Evolutionary conservation across 352 stramenopile genomes (phyloP), one percentile per base, ranked within the genome.

Genomic region (Pythium chondricola): DNA sequence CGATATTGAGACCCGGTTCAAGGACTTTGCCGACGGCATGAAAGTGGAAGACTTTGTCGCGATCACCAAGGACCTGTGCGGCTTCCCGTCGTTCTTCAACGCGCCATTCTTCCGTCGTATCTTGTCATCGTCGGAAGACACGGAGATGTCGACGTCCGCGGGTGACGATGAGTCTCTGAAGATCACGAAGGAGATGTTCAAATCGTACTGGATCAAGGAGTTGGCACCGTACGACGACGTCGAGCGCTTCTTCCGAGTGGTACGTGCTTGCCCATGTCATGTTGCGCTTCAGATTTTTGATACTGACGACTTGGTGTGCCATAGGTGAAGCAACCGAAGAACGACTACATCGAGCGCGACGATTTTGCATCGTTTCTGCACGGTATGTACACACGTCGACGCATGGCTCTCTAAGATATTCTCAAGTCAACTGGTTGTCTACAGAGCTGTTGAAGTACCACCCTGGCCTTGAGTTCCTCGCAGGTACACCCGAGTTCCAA

Each of bases 31-130:
- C 2, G 79, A 93, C 13, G 82, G 82, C 30, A 89, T 93, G 75
- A 88, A 85, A 39, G 74, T 91, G 10, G 78, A 91, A 45, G 76
- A 88, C 41, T 93, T 93, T 57, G 94, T 98, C 30, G 76, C 90
- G 6, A 93, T 99, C 22, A 98, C 95, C 3, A 99, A 99, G 65
- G 96, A 98, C 48, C 69, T 99, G 16, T 99, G 95, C 63, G 82
- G 87, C 8, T 98, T 99, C 66, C 96, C 96, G n/a, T 97, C 92
- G 18, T 99, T 99, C 70, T 98, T 99, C 64, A 98, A 98, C 61
- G 85, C 86, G 26, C 93, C 95, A 36, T 85, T 99, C 27, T 99
- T 98, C 64, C 69, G 83, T 36, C 78, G 95, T 6, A 97, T 99
- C 42, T 47, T 83, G 14, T 53, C 63, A 26, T 69, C 58, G 1